Percentiles rank a stretch among this genome's conserved stretches.
Conservation (phyloP, 2,329 filamentous ascomycete species). For the Microascus cirrosus region DNA sequence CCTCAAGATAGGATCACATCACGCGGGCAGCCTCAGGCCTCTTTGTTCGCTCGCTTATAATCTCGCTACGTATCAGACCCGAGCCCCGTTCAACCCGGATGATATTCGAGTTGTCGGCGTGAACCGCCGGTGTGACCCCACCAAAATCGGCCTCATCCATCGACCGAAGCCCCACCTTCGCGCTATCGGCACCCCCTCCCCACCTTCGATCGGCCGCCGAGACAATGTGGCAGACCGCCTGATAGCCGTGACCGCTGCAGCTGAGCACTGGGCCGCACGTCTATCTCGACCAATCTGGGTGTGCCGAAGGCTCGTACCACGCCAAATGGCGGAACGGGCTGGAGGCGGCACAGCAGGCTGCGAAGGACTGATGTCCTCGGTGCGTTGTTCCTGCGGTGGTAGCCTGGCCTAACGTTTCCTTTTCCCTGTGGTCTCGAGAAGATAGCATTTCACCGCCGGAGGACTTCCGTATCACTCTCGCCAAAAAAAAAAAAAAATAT, state of each 20-base stretch:
- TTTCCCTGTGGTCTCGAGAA: neutral
- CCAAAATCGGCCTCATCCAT: no score
- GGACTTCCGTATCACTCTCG: no score
- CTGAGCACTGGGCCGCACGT: no score
- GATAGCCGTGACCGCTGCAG: neutral
- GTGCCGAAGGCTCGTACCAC: neutral
- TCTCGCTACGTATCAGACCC: neutral
- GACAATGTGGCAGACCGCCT: neutral
- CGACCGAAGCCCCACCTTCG: neutral
- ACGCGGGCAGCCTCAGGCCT: neutral
- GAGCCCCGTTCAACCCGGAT: neutral
- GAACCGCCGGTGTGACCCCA: neutral
- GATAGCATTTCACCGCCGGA: no score
- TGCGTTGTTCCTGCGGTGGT: neutral
- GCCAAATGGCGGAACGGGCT: neutral
- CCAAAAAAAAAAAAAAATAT: no score
- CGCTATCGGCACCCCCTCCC: neutral
- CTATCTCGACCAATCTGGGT: no score
- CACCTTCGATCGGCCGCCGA: no score
- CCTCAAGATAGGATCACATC: neutral
- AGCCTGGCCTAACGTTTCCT: neutral
- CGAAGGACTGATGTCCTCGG: neutral
- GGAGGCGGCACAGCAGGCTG: neutral
- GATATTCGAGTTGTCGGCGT: neutral
- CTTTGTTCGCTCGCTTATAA: neutral